phyloP scores from a whole-genome alignment of 2,329 filamentous ascomycete species.

The Trichoderma sp. region DNA sequence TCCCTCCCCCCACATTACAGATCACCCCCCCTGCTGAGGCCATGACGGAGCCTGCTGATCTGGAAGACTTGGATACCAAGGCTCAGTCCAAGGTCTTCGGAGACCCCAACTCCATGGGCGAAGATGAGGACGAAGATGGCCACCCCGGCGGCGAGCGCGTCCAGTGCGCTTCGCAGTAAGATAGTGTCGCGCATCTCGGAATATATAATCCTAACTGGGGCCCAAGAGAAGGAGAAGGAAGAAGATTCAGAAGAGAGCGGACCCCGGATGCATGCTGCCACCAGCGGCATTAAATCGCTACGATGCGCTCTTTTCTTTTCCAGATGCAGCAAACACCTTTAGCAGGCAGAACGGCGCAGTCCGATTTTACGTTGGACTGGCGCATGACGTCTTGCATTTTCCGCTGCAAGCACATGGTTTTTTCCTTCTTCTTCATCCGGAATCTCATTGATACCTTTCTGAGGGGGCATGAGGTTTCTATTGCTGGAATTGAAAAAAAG shows the following conservation, averaged over 20 bases:
- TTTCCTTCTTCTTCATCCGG: constrained; percentile 20
- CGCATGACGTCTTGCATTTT: constrained; percentile 24
- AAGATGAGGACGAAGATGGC: constrained; percentile 78
- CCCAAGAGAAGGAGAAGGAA: background rate
- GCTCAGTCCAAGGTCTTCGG: constrained; percentile 68
- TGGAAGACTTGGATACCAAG: constrained; percentile 80
- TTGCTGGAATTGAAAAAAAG: background rate
- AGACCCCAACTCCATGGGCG: constrained; percentile 60
- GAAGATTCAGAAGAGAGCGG: background rate
- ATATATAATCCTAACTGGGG: background rate
- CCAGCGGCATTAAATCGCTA: constrained; percentile 6
- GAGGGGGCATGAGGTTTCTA: background rate
- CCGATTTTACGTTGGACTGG: constrained; percentile 27
- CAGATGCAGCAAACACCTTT: constrained; percentile 10
- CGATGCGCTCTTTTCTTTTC: constrained; percentile 15
- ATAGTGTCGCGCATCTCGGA: background rate
- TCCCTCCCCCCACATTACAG: constrained; percentile 70
- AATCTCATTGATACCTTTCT: constrained; percentile 32
- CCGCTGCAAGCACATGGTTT: constrained; percentile 22
- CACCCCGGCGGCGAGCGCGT: constrained; percentile 76
- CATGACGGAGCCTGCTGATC: constrained; percentile 86
- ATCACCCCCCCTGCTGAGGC: constrained; percentile 73
- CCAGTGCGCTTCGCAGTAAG: constrained; percentile 86
- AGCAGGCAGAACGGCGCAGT: constrained; percentile 31
- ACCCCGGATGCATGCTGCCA: background rate